These are phyloP conservation scores for Zanthoxylum bungeanum DNA, from an alignment of 345 rosid genomes.

Conservation along the genomic window DNA sequence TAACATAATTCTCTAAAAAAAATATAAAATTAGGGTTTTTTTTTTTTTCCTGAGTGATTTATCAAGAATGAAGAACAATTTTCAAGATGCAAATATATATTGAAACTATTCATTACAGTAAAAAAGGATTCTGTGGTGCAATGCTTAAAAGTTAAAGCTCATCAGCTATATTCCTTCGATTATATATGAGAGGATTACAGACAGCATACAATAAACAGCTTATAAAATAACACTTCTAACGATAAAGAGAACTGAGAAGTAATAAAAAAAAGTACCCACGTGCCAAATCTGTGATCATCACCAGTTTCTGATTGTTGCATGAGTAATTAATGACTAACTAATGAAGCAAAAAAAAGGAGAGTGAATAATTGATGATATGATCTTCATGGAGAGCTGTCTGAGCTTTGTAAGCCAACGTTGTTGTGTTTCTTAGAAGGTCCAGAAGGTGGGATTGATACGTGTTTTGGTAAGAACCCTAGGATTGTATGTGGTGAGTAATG, in stretches of 20 bases:
- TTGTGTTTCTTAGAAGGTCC: constrained; percentile 75
- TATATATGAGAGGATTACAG: too few relatives aligned
- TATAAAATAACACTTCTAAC: background rate
- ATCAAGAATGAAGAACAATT: background rate
- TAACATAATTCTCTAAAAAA: too few relatives aligned
- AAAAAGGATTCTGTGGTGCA: constrained; percentile 15
- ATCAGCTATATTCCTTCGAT: too few relatives aligned
- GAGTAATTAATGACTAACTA: too few relatives aligned
- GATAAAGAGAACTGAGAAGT: background rate
- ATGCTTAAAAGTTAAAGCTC: constrained; percentile 7
- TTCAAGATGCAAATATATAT: background rate
- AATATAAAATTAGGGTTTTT: too few relatives aligned
- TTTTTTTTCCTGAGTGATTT: too few relatives aligned
- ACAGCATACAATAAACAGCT: constrained; percentile 2
- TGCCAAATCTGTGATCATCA: background rate
- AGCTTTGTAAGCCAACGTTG: constrained; percentile 42
- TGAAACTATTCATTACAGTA: constrained; percentile 12
- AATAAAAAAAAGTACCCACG: background rate
- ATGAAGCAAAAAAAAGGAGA: too few relatives aligned
- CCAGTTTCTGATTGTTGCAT: too few relatives aligned
- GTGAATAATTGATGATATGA: too few relatives aligned
- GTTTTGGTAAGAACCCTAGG: constrained; percentile 55
- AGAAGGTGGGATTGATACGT: constrained; percentile 60
- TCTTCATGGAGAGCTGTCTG: constrained; percentile 47
- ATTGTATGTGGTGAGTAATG: constrained; percentile 28